phyloP scores from a whole-genome alignment of 805 yeast species.

The Torulaspora maleeae region DNA sequence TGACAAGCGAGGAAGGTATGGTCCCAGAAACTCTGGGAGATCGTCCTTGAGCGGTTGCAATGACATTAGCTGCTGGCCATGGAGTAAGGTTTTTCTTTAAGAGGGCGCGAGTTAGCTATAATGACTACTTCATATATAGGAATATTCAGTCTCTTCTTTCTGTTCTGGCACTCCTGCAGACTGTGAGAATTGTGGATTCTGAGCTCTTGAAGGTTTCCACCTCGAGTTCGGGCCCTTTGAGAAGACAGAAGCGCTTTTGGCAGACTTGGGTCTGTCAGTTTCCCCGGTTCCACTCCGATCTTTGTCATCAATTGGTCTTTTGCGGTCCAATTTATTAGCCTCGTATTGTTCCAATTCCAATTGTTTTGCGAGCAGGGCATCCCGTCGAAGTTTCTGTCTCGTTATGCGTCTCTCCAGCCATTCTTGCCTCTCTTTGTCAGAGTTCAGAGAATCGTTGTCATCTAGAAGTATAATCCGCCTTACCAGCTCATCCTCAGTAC shows the following conservation, averaged over 20 bases:
- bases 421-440: constrained; percentile 19
- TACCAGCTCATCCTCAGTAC: constrained; percentile 27
- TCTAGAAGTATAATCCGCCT: constrained; percentile 20
- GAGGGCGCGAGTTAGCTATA: constrained; percentile 1
- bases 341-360: constrained; percentile 27
- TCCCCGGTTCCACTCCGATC: not conserved
- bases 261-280: not conserved
- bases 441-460: constrained; percentile 28
- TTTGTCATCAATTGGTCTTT: not conserved
- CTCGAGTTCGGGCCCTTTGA: not conserved
- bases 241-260: not conserved
- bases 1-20: constrained; percentile 38
- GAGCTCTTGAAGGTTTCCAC: constrained; percentile 10
- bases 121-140: constrained; percentile 12
- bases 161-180: not conserved
- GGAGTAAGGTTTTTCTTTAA: not conserved
- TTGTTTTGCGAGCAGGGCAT: constrained; percentile 24
- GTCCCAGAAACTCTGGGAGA: constrained; percentile 38
- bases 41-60: constrained; percentile 38
- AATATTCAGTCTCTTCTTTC: constrained; percentile 21
- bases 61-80: constrained; percentile 15
- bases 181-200: constrained; percentile 8
- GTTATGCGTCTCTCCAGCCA: constrained; percentile 26
- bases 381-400: constrained; percentile 22
- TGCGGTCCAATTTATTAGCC: constrained; percentile 16